Base-by-base conservation (phyloP, 805 yeast genomes). In the Spathaspora hagerdaliae region DNA sequence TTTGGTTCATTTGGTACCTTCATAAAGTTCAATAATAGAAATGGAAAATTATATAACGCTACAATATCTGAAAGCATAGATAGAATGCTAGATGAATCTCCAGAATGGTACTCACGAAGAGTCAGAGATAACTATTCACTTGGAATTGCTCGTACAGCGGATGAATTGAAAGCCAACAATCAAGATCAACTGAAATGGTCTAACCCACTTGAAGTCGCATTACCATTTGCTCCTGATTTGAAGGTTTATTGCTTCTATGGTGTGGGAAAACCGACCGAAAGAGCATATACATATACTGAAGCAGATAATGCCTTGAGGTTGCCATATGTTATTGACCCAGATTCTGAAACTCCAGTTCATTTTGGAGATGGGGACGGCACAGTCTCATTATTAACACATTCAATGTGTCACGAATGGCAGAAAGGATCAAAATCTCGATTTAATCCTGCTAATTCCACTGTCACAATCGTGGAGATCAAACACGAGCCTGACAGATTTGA, bases 351-450 rank as follows among this genome's bases (percentile, higher is more conserved):
- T 33, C 83, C 96, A 0, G 97, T 94, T 0, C 74, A 75, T 33
- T 73, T 88, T 58, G 84, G 96, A 1, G 96, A 94, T 59, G 99
- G 99, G 27, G 99, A 94, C 64, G 99, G 99, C 5, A 94, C 99
- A 0, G 86, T 94, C 5, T 88, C 96, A 2, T 57, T 94, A 15
- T 65, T 90, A 51, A 83, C 97, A 1, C 98, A 94, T 57, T 56
- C 88, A 1, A 87, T 90, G 81, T 88, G 96, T 59, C 97, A 94
- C 59, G 83, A 85, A 59, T 91, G 97, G 97, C 82, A 82, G 54
- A 78, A 80, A 43, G 77, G 75, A 2, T 56, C 69, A 19, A 73
- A 78, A 29, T 78, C 83, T 46, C 72, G 79, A 54, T 87, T 75
- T 64, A 94, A 94, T 61, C 99, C 99, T 1, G 96, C 87, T 1